These are phyloP conservation scores for Phylloporus arenicola DNA, from an alignment of 768 basidiomycete genomes.

Conservation along the genomic window DNA sequence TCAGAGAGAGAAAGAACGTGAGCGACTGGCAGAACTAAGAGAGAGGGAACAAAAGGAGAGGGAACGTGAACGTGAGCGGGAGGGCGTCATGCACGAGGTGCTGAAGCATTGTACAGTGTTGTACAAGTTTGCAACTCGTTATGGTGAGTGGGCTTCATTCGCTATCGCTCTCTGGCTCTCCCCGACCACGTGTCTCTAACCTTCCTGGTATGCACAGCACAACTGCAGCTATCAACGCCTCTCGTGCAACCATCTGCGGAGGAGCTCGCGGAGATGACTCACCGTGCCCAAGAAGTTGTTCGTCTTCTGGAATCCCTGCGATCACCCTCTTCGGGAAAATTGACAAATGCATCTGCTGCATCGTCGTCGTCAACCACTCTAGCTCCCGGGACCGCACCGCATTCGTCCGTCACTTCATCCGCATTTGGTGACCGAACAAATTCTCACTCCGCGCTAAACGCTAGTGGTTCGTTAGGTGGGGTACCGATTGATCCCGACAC, in stretches of 20 bases:
- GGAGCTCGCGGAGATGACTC: conserved; percentile 68
- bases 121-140: conserved; percentile 61
- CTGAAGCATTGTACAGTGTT: conserved; percentile 52
- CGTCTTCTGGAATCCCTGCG: conserved; percentile 50
- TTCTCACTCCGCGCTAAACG: conserved; percentile 28
- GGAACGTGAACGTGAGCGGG: conserved; percentile 20
- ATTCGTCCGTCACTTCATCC: conserved; percentile 17
- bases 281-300: conserved; percentile 60
- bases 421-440: conserved; percentile 18
- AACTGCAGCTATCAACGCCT: conserved; percentile 40
- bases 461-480: conserved; percentile 18
- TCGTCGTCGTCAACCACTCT: conserved; percentile 13
- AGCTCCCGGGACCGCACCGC: conserved; percentile 6
- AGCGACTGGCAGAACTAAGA: conserved; percentile 17
- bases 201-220: conserved; percentile 16
- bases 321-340: conserved; percentile 19
- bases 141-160: conserved; percentile 40
- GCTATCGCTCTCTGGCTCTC: background rate
- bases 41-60: conserved; percentile 21
- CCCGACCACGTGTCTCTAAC: conserved; percentile 1
- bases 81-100: conserved; percentile 21
- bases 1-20: conserved; percentile 22
- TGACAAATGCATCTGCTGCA: conserved; percentile 9
- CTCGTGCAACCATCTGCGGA: conserved; percentile 46
- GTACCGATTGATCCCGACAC: conserved; percentile 25